These are phyloP conservation scores for Ploettnerulaceae sp. DNA, from an alignment of 2,329 filamentous ascomycete genomes.

Conservation along the genomic window DNA sequence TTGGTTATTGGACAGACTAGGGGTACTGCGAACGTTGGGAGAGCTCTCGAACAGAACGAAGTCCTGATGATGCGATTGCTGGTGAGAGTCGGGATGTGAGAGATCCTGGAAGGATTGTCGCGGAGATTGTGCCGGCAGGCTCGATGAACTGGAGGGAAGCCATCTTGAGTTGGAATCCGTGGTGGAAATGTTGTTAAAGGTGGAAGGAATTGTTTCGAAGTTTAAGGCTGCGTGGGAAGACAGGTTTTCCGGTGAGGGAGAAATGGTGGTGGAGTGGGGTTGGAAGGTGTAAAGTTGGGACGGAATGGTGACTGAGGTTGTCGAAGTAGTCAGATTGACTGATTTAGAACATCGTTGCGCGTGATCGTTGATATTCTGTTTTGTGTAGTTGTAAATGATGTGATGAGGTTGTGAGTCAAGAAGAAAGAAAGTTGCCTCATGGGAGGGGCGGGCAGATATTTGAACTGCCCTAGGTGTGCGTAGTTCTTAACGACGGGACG, in stretches of 20 bases:
- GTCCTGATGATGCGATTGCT: slow-evolving; percentile 48
- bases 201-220: slow-evolving; percentile 51
- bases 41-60: slow-evolving; percentile 56
- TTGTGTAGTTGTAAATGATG: slow-evolving; percentile 34
- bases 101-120: slow-evolving; percentile 39
- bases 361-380: slow-evolving; percentile 34
- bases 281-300: slow-evolving; percentile 41
- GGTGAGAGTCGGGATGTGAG: slow-evolving; percentile 16
- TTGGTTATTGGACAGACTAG: slow-evolving; percentile 34
- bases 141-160: slow-evolving; percentile 65
- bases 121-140: slow-evolving; percentile 59
- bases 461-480: too few species aligned
- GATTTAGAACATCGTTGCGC: slow-evolving; percentile 56
- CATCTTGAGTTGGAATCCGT: slow-evolving; percentile 78
- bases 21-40: slow-evolving; percentile 32
- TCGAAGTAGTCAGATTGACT: slow-evolving; percentile 35
- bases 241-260: slow-evolving; percentile 57
- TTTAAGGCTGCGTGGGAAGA: slow-evolving; percentile 59
- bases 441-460: not conserved
- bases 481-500: not conserved
- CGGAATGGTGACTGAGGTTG: slow-evolving; percentile 48
- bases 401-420: slow-evolving; percentile 36
- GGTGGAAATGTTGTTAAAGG: slow-evolving; percentile 69
- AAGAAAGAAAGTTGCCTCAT: slow-evolving; percentile 20
- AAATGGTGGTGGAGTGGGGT: slow-evolving; percentile 46